Conservation (phyloP, 2,329 filamentous ascomycete genomes). For the Penicillium sp. region DNA sequence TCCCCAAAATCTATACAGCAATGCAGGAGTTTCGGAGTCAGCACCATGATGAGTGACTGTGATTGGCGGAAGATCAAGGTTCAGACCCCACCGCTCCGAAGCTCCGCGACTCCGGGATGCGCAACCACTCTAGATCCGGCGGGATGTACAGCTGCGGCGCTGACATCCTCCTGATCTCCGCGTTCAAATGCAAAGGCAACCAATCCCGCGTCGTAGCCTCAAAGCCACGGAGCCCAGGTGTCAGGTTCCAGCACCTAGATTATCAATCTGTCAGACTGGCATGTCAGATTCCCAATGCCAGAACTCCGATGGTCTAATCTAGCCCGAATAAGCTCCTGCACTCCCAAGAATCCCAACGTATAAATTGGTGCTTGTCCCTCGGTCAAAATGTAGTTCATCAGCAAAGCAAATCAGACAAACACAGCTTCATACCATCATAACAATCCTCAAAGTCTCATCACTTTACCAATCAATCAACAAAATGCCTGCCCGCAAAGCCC, state of each 20-base stretch:
- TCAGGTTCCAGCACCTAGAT: neutral
- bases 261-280: neutral
- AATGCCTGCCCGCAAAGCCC: slow-evolving; percentile 38
- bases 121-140: too few relatives aligned
- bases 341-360: neutral
- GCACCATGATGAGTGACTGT: neutral
- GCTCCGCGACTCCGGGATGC: neutral
- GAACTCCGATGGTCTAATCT: neutral
- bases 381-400: neutral
- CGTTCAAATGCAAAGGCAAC: neutral
- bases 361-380: neutral
- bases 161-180: too few relatives aligned
- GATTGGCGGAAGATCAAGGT: neutral
- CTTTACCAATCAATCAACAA: neutral
- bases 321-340: neutral
- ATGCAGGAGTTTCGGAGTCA: slow-evolving; percentile 3
- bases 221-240: neutral
- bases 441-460: neutral
- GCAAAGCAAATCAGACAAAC: neutral
- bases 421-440: neutral
- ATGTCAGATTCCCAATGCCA: neutral
- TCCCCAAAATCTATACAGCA: neutral
- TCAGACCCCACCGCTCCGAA: neutral
- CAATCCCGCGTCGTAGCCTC: neutral
- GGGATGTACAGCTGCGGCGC: too few relatives aligned